Base-by-base conservation (phyloP, 306 rosid species). In the Medicago arabica region DNA sequence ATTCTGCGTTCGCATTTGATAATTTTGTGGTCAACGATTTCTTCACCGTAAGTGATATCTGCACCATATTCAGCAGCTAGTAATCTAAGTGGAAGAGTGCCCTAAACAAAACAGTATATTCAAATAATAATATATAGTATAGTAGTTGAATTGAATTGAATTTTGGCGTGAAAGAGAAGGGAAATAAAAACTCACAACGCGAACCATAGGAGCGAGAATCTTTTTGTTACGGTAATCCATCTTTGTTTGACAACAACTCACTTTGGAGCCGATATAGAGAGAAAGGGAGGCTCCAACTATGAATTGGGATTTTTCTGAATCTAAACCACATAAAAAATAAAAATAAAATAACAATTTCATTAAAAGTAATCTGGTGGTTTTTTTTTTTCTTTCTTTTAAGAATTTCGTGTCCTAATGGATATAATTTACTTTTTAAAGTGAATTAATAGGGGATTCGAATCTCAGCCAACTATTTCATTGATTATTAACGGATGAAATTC, bases 181-280 rank as follows among this genome's bases (percentile, higher is more conserved):
- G 14, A 18, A 23, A 23, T 23, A 2, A 23, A 23, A 28, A 85
- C 98, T 91, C 68, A 93, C 98, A 67, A 88, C 88, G 88, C 98
- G 93, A 87, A 93, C 97, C 98, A 93, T 93, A 11, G 98, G 98
- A 85, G 98, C 97, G 9, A 93, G 98, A 67, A 93, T 84, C 58
- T 83, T 82, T 74, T 89, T 91, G 82, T 91, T 93, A 71, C 69
- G 53, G 86, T 93, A 93, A 5, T 93, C 96, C 98, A 93, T 93
- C 69, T 72, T 34, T 55, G 59, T 58, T 79, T 66, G 77, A 77
- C 83, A 60, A 65, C 28, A 10, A 36, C 65, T 40, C 63, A 73
- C 65, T 40, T 43, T 47, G 62, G 74, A 55, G 71, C 39, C 73
- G 36, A 57, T 12, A 5, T 10, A 57, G 38, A 21, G 16, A 54